Percentiles rank a stretch among this genome's conserved stretches.
phyloP scores from a whole-genome alignment of 192 early-diverging fungal genomes.

The Diversispora eburnea region DNA sequence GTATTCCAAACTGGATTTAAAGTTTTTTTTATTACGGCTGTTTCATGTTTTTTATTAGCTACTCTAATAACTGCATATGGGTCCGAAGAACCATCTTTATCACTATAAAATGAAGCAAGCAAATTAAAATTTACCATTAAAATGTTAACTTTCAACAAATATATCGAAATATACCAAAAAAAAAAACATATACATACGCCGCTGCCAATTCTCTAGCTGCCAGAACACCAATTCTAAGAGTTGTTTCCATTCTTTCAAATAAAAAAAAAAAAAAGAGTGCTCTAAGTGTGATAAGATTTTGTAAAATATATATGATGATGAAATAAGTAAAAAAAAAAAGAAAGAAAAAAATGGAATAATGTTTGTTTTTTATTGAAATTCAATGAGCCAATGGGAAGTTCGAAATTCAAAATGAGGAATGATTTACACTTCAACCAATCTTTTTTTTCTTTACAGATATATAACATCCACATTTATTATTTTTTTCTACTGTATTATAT shows the following conservation, averaged over 20 bases:
- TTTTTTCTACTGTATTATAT: no score
- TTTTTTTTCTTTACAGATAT: no score
- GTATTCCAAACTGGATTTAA: conserved; percentile 69
- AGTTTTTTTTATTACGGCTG: conserved; percentile 55
- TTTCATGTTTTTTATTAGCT: conserved; percentile 58
- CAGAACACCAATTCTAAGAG: conserved; percentile 23
- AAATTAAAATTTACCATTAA: not conserved
- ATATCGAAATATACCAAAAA: no score
- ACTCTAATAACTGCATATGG: conserved; percentile 50
- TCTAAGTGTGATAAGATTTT: not conserved
- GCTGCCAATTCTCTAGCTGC: conserved; percentile 27
- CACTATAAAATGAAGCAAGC: not conserved
- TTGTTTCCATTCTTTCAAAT: not conserved
- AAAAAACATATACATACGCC: conserved; percentile 16
- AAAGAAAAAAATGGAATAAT: no score
- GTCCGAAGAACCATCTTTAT: conserved; percentile 41
- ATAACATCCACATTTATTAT: no score
- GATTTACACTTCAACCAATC: no score
- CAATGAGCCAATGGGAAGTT: no score
- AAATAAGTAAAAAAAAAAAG: no score
- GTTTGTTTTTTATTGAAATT: no score
- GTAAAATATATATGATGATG: not conserved
- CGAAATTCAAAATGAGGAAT: no score
- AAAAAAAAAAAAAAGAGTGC: not conserved
- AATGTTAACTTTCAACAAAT: not conserved